A percentile compares a stretch with the other conserved stretches of the same genome.
Evolutionary conservation across 345 rosid species (phyloP).

Genomic region (Salix purpurea): DNA sequence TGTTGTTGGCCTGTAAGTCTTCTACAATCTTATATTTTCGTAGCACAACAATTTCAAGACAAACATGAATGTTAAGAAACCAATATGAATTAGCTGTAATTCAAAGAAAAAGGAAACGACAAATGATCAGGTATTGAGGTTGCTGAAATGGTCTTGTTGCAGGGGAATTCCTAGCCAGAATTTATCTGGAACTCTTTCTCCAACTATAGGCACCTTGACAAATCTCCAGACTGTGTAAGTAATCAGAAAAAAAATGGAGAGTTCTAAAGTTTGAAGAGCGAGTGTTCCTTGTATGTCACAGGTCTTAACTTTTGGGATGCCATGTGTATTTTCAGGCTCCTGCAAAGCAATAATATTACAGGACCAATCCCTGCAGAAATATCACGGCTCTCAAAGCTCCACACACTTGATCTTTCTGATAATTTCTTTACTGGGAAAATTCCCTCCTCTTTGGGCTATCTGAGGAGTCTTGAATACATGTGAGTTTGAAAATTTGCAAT

Average conservation of each 20-base stretch:
- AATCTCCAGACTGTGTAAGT: slow-evolving; percentile 82
- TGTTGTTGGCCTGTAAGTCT: slow-evolving; percentile 77
- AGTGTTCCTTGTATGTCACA: background rate
- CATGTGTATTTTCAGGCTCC: slow-evolving; percentile 40
- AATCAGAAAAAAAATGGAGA: too few species aligned
- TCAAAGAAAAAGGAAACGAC: background rate
- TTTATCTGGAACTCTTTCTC: slow-evolving; percentile 77
- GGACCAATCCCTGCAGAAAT: slow-evolving; percentile 76
- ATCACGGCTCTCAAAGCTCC: slow-evolving; percentile 66
- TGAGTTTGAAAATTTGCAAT: slow-evolving; percentile 35
- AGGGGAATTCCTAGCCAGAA: slow-evolving; percentile 90
- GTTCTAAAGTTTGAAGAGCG: background rate
- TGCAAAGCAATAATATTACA: slow-evolving; percentile 86
- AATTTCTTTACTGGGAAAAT: slow-evolving; percentile 68
- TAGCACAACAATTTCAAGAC: background rate
- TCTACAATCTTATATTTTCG: background rate
- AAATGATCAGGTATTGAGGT: background rate
- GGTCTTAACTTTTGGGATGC: background rate
- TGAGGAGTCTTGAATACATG: slow-evolving; percentile 76
- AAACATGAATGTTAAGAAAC: background rate
- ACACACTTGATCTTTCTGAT: slow-evolving; percentile 84
- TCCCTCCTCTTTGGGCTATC: slow-evolving; percentile 58
- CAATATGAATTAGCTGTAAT: background rate
- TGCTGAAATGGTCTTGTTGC: slow-evolving; percentile 26
- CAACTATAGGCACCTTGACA: slow-evolving; percentile 83